Evolutionary conservation across 148 eudicot species (phyloP), one percentile per base, ranked within the genome.

Genomic region (Chenopodium formosanum): DNA sequence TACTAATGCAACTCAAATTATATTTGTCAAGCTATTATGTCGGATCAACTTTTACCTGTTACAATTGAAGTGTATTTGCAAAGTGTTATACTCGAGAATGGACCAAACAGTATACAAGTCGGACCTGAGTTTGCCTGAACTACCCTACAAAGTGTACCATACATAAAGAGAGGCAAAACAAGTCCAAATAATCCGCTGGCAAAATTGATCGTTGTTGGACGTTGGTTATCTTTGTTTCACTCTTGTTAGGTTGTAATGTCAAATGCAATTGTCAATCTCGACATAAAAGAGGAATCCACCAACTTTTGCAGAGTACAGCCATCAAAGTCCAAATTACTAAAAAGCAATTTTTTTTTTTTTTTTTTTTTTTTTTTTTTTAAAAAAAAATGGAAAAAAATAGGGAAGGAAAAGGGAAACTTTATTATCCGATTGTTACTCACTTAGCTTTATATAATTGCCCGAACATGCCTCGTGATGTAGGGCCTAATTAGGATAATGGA

Each of bases 381-480:
- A 32, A 32, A 1, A 32, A 32, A 32, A 32, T 1, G 34, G 1
- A 40, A 6, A 5, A 40, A 40, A 37, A 37, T 5, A 16, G 4
- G 1, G 1, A 40, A 29, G 32, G 17, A 4, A 32, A 14, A 7
- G 4, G 76, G 27, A 44, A 11, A 5, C 48, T 1, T 73, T 47
- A 47, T 23, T 46, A n/a, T 71, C 53, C 1, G 17, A 73, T 48
- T 74, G 40, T 77, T 29, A 34, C 32, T 64, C 50, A 0, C 4
- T 60, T 20, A 7, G 25, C 25, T 32, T 76, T 76, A 13, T 48
- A 7, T 47, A 1, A 65, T 44, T n/a, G 7, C 29, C 66, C 29
- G 13, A 79, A 79, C 81, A 79, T 53, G 74, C 81, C 81, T 79
- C 75, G 70, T 79, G 75, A 72, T 66, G 81, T 78, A 68, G 74